phyloP scores from a whole-genome alignment of 371 early-diverging fungal species.

The Haplosporangium sp. region DNA sequence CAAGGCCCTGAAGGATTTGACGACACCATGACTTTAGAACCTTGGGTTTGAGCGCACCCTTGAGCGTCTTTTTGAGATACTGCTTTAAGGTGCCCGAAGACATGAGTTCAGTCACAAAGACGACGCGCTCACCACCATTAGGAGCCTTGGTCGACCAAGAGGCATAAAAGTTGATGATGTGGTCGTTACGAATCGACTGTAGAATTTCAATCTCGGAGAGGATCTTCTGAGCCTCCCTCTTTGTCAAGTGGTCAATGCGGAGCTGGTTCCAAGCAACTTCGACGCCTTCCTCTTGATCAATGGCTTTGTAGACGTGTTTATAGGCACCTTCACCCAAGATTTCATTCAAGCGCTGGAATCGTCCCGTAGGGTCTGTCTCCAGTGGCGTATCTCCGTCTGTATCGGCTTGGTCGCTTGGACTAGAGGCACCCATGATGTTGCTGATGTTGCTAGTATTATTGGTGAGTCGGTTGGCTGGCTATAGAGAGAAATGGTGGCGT shows the following conservation, averaged over 20 bases:
- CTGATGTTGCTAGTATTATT: background rate
- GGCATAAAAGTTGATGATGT: constrained; percentile 85
- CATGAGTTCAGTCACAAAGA: constrained; percentile 95
- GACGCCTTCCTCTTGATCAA: constrained; percentile 89
- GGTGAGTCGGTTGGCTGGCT: constrained; percentile 2
- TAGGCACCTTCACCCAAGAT: constrained; percentile 87
- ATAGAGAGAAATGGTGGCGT: no score
- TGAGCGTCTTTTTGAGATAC: constrained; percentile 79
- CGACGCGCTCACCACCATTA: constrained; percentile 76
- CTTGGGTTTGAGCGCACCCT: constrained; percentile 76
- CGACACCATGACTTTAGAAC: constrained; percentile 85
- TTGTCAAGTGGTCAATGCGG: constrained; percentile 67
- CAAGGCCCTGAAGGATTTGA: constrained; percentile 85
- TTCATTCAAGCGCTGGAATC: constrained; percentile 75
- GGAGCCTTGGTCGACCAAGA: constrained; percentile 70
- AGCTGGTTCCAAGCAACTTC: constrained; percentile 95
- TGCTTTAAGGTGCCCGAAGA: constrained; percentile 87
- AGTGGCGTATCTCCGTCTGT: constrained; percentile 60
- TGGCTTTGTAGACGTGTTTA: constrained; percentile 90
- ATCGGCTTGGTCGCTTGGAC: constrained; percentile 35
- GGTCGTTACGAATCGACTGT: constrained; percentile 84
- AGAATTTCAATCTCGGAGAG: constrained; percentile 75
- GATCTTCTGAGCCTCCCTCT: constrained; percentile 67
- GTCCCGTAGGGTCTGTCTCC: constrained; percentile 75
- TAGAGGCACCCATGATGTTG: constrained; percentile 44